phyloP scores from a whole-genome alignment of 768 basidiomycete genomes.

The Hemileccinum rubropunctum region DNA sequence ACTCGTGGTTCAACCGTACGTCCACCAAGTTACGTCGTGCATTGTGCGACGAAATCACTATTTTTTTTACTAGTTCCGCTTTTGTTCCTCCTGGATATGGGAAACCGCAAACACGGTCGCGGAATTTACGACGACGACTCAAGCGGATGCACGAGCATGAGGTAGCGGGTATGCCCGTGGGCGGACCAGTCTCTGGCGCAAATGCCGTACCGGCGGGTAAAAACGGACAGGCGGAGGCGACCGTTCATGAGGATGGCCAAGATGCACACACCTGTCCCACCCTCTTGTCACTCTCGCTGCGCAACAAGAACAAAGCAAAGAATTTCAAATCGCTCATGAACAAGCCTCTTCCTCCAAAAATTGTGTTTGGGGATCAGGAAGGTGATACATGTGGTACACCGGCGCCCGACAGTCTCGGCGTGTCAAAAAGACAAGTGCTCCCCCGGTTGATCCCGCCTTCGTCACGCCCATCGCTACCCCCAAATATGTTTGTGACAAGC shows the following conservation, averaged over 20 bases:
- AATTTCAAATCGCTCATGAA: slow-evolving; percentile 57
- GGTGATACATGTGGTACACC: background rate
- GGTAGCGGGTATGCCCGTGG: slow-evolving; percentile 9
- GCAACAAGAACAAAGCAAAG: slow-evolving; percentile 75
- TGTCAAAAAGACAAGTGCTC: background rate
- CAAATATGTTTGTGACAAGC: slow-evolving; percentile 67
- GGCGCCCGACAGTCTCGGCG: no score
- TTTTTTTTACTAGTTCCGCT: slow-evolving; percentile 5
- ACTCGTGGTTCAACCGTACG: slow-evolving; percentile 5
- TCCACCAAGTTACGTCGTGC: background rate
- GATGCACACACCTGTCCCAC: background rate
- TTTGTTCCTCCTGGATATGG: slow-evolving; percentile 58
- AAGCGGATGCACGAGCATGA: slow-evolving; percentile 38
- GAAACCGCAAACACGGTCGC: slow-evolving; percentile 52
- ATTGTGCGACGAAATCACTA: background rate
- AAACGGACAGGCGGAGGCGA: background rate
- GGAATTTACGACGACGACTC: slow-evolving; percentile 56
- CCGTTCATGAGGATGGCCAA: slow-evolving; percentile 19
- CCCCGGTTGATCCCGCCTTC: slow-evolving; percentile 62
- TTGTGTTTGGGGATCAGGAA: slow-evolving; percentile 43
- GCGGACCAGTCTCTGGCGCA: slow-evolving; percentile 34
- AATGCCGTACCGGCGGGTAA: slow-evolving; percentile 36
- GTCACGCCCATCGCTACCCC: slow-evolving; percentile 53
- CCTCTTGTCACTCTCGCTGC: slow-evolving; percentile 47
- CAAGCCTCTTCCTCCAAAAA: slow-evolving; percentile 45